These are phyloP conservation scores for Magnusiomyces clavatus DNA, from an alignment of 1,139 yeast genomes.

Conservation along the genomic window DNA sequence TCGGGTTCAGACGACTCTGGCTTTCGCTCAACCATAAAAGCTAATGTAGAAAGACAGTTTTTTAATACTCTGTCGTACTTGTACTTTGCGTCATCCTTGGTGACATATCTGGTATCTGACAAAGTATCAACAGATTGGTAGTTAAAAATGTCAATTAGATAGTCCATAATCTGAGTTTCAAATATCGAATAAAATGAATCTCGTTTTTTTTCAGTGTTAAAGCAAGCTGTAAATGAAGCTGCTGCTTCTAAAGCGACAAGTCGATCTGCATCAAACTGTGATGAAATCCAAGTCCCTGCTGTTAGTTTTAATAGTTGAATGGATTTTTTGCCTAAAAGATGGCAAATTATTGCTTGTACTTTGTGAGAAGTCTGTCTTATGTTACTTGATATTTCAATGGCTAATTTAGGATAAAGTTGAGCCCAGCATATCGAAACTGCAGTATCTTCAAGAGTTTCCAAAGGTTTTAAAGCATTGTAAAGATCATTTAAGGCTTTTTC, in stretches of 20 bases:
- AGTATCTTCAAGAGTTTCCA: conserved; percentile 12
- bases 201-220: conserved; percentile 38
- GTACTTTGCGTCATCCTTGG: conserved; percentile 57
- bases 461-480: conserved; percentile 17
- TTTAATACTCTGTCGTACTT: conserved; percentile 57
- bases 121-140: conserved; percentile 55
- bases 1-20: neutral
- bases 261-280: conserved; percentile 61
- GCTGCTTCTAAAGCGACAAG: conserved; percentile 44
- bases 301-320: conserved; percentile 35
- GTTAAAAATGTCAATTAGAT: conserved; percentile 44
- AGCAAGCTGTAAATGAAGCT: conserved; percentile 43
- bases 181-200: conserved; percentile 56
- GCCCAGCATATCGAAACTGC: conserved; percentile 44
- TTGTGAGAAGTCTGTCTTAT: conserved; percentile 59
- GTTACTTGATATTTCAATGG: conserved; percentile 59
- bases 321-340: too few species aligned
- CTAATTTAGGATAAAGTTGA: conserved; percentile 71
- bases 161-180: conserved; percentile 47
- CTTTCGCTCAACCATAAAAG: conserved; percentile 30
- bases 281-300: conserved; percentile 66
- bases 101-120: conserved; percentile 68
- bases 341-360: conserved; percentile 40
- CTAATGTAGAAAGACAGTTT: conserved; percentile 45
- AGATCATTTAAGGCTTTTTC: conserved; percentile 70